Evolutionary conservation across 139 green algal genomes (phyloP).

Genomic region (Chlorella sp.): DNA sequence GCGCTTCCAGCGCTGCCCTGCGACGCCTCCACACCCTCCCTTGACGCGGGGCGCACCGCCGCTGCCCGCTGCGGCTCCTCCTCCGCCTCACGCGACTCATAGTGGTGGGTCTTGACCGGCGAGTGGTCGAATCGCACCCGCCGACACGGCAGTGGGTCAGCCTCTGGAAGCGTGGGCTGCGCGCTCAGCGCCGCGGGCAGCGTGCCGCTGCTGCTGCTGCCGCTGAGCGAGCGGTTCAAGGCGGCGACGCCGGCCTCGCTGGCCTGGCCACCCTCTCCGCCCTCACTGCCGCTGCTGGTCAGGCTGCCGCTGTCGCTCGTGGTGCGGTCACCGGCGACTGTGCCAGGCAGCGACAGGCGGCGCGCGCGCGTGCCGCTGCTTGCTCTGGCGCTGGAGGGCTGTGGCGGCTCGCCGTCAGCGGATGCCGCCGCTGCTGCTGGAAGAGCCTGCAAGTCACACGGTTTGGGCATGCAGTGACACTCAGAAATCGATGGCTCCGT

Average conservation of each 20-base stretch:
- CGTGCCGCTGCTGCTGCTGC: not conserved
- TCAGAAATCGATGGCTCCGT: too few species aligned
- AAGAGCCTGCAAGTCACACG: not conserved
- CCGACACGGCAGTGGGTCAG: not conserved
- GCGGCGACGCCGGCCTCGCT: not conserved
- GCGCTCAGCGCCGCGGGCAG: not conserved
- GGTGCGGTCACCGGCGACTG: not conserved
- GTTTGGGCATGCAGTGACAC: not conserved
- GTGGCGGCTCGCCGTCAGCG: not conserved
- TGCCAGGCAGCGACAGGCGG: not conserved
- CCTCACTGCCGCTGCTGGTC: not conserved
- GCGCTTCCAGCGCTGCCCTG: not conserved
- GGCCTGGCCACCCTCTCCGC: not conserved
- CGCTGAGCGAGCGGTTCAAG: not conserved
- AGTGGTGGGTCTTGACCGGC: not conserved
- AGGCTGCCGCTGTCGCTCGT: not conserved
- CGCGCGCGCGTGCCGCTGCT: not conserved
- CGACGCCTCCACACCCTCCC: not conserved
- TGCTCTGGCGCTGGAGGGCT: not conserved
- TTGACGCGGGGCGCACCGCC: not conserved
- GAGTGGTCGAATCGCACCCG: constrained; percentile 7
- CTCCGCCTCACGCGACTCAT: not conserved
- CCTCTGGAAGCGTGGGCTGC: not conserved
- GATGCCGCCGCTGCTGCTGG: not conserved
- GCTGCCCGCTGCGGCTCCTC: not conserved